Conservation (phyloP, 1,139 yeast genomes). For the Kodamaea anthophila region DNA sequence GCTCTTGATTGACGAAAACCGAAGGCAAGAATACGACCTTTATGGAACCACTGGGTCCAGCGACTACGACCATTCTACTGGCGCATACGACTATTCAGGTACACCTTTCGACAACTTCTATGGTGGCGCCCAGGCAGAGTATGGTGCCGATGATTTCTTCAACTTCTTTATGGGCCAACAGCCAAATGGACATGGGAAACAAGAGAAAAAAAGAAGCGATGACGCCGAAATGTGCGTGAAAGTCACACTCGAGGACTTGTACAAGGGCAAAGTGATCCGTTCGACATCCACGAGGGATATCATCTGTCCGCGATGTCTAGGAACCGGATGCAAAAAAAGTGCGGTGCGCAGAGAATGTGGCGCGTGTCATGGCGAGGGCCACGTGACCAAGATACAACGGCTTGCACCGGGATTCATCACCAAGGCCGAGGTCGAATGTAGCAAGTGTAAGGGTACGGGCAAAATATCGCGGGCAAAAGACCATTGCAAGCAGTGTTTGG, state of each 20-base stretch:
- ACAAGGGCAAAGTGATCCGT: constrained; percentile 74
- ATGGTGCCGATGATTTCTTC: constrained; percentile 63
- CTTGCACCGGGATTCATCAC: constrained; percentile 76
- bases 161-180: constrained; percentile 49
- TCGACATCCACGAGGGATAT: constrained; percentile 69
- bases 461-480: constrained; percentile 57
- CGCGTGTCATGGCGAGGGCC: constrained; percentile 71
- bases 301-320: constrained; percentile 66
- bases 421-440: constrained; percentile 58
- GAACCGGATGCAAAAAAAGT: constrained; percentile 63
- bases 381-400: constrained; percentile 51
- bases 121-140: constrained; percentile 23
- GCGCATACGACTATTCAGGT: constrained; percentile 15
- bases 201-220: constrained; percentile 40
- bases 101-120: constrained; percentile 41
- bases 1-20: constrained; percentile 56
- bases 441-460: constrained; percentile 70
- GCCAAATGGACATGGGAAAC: constrained; percentile 9
- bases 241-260: constrained; percentile 70
- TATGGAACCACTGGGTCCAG: constrained; percentile 43
- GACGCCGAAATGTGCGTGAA: constrained; percentile 63
- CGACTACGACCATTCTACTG: constrained; percentile 8
- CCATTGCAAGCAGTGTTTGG: constrained; percentile 71
- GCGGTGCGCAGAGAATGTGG: constrained; percentile 57
- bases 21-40: constrained; percentile 51